Evolutionary conservation across 176 grass and related monocot species (phyloP).

Genomic region (Eleusine coracana): DNA sequence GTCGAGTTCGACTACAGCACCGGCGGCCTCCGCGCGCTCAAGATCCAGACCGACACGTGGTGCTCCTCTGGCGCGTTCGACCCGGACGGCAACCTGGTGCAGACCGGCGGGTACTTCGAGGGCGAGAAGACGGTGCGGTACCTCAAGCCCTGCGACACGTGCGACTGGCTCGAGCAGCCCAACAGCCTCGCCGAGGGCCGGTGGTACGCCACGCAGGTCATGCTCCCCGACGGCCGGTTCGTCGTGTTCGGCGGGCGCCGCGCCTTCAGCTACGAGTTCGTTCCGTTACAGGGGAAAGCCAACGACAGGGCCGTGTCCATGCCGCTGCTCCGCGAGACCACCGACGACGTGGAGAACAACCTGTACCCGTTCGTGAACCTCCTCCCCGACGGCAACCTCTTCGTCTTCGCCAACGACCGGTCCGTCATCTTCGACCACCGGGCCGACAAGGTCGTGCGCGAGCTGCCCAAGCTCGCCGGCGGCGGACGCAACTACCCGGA

Average conservation of each 20-base stretch:
- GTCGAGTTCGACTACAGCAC: slow-evolving; percentile 62
- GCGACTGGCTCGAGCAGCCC: slow-evolving; percentile 59
- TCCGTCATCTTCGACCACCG: slow-evolving; percentile 67
- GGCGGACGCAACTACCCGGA: slow-evolving; percentile 76
- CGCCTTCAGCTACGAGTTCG: slow-evolving; percentile 70
- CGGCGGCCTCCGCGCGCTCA: slow-evolving; percentile 54
- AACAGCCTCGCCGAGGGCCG: slow-evolving; percentile 48
- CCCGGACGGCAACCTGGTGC: slow-evolving; percentile 59
- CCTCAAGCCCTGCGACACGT: slow-evolving; percentile 32
- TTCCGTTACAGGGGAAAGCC: slow-evolving; percentile 43
- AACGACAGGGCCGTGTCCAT: slow-evolving; percentile 50
- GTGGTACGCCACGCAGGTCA: slow-evolving; percentile 73
- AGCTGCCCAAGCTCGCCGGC: slow-evolving; percentile 63
- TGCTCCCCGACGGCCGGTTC: slow-evolving; percentile 61
- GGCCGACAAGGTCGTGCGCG: slow-evolving; percentile 53
- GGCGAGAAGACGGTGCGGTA: slow-evolving; percentile 47
- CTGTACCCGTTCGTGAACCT: slow-evolving; percentile 97
- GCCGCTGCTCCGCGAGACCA: slow-evolving; percentile 60
- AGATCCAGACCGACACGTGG: slow-evolving; percentile 66
- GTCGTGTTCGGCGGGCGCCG: slow-evolving; percentile 80
- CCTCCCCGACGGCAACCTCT: slow-evolving; percentile 74
- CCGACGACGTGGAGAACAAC: slow-evolving; percentile 86
- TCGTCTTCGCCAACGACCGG: slow-evolving; percentile 90
- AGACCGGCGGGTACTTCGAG: slow-evolving; percentile 59
- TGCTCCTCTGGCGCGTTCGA: slow-evolving; percentile 59